Percentiles rank a stretch among this genome's conserved stretches.
Conservation (phyloP, 2,329 filamentous ascomycete species). For the Talaromyces sp. region DNA sequence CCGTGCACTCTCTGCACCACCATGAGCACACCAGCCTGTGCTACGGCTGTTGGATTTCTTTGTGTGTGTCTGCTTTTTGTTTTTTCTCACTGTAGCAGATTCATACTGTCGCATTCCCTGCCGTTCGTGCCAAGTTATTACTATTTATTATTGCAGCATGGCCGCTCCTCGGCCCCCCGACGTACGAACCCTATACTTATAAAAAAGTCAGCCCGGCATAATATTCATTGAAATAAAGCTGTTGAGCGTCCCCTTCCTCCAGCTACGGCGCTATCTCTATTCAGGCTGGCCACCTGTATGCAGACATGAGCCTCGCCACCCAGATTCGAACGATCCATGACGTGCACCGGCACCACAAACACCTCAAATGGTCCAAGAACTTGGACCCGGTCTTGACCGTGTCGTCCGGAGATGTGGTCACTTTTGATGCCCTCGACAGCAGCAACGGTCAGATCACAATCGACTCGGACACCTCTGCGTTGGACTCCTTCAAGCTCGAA, state of each 20-base stretch:
- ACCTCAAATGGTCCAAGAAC: slow-evolving; percentile 47
- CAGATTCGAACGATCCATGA: background rate
- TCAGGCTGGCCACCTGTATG: background rate
- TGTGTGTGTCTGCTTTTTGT: background rate
- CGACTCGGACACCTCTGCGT: slow-evolving; percentile 34
- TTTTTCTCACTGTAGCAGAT: background rate
- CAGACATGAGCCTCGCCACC: background rate
- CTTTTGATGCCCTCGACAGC: slow-evolving; percentile 48
- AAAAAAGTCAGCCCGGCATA: background rate
- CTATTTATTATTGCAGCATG: background rate
- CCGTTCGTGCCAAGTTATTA: background rate
- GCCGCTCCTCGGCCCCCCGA: background rate
- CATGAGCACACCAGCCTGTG: background rate
- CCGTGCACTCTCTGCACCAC: background rate
- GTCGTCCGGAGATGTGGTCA: slow-evolving; percentile 43
- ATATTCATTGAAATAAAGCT: background rate
- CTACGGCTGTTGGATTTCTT: background rate
- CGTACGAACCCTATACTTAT: background rate
- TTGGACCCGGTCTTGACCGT: slow-evolving; percentile 43
- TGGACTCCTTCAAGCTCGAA: slow-evolving; percentile 37
- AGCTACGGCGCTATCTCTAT: background rate
- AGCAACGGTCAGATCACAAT: slow-evolving; percentile 47
- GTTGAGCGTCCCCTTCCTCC: background rate
- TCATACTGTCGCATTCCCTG: background rate
- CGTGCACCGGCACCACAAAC: slow-evolving; percentile 30